Evolutionary conservation across 441 rosid species (phyloP), one percentile per base, ranked within the genome.

Genomic region (Gossypium schwendimanii): DNA sequence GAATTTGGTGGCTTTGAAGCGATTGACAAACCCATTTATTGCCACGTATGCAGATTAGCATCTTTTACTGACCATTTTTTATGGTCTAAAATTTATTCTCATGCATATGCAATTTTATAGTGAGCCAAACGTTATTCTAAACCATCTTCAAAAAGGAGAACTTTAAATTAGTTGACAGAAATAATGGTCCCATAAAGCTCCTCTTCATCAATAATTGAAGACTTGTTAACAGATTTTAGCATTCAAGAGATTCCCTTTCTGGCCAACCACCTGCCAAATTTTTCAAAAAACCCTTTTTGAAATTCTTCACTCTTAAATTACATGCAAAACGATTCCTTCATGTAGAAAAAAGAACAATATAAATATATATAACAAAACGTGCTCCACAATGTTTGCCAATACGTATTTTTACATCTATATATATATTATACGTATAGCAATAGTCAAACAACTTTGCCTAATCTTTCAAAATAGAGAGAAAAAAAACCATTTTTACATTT

Each of bases 281-380:
- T 70, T 71, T 75, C 81, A 71, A 66, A 4, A 61, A 8, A 21
- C 11, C 6, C 74, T 15, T 69, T 17, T 73, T 54, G 67, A 70
- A 69, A 62, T 20, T n/a, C 8, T 36, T 23, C 31, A 0, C 41
- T 41, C 9, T 26, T 59, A 26, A 18, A 39, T 9, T 10, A 45
- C 33, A 20, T 47, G 54, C 33, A 23, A 14, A n/a, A 47, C 39
- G 41, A 65, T 45, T 65, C 70, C 39, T 65, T 23, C 36, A 2
- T 23, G 70, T 28, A 47, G 53, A 14, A 65, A 36, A 57, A 53
- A 6, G 10, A 52, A 17, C 4, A 1, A 7, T 18, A 4, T 2
- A 23, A 21, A 11, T 0, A 31, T 31, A 31, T 31, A 31, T 31
- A 41, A 63, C 31, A 2, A 11, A 44, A 10, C 26, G 4, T 7